Percentiles rank a stretch among this genome's conserved stretches.
Evolutionary conservation across 2,329 filamentous ascomycete genomes (phyloP).

Genomic region (Cladosporium colombiae): DNA sequence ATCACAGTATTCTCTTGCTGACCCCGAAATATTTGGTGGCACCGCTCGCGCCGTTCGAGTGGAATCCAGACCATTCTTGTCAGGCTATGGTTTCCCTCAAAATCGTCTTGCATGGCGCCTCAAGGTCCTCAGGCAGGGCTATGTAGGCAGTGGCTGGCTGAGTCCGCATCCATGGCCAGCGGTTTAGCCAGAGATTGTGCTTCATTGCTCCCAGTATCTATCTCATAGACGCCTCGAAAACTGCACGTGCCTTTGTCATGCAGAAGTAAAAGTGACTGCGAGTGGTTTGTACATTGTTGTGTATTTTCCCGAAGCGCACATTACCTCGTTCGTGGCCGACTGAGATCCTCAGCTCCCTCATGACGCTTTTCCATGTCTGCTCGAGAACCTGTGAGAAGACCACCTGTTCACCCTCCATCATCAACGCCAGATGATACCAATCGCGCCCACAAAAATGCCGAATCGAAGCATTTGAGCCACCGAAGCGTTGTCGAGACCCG

Average conservation of each 20-base stretch:
- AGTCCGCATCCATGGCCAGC: not conserved
- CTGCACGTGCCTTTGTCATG: not conserved
- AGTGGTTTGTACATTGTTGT: not conserved
- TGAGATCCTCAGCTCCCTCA: not conserved
- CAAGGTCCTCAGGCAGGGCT: not conserved
- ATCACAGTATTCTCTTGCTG: not conserved
- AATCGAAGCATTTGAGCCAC: not conserved
- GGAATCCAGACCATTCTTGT: not conserved
- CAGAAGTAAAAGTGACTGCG: not conserved
- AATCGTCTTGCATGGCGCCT: not conserved
- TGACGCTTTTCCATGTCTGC: not conserved
- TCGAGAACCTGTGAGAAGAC: not conserved
- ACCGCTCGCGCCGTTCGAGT: not conserved
- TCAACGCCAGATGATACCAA: not conserved
- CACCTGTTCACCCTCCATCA: no score
- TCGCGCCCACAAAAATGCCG: not conserved
- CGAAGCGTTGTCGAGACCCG: not conserved
- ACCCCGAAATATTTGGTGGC: not conserved
- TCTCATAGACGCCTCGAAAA: not conserved
- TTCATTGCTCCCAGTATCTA: not conserved
- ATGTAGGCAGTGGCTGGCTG: constrained; percentile 1
- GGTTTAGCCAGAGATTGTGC: not conserved
- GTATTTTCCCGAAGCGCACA: not conserved
- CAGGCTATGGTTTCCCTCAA: not conserved
- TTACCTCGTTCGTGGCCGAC: not conserved